phyloP scores from a whole-genome alignment of 108 stramenopile species.

The Craspedostauros australis region DNA sequence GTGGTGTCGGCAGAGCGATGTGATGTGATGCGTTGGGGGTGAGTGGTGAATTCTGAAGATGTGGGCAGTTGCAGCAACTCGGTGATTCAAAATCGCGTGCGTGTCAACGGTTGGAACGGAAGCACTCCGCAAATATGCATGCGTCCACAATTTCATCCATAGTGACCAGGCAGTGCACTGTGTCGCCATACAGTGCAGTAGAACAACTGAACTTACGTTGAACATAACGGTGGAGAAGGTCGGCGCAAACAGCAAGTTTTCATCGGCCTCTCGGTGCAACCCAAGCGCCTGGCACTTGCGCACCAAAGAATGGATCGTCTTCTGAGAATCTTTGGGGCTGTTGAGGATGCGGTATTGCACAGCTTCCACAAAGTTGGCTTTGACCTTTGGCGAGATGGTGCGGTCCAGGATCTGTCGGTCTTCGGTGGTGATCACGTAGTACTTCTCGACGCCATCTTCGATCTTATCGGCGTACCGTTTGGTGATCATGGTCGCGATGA shows the following conservation, averaged over 20 bases:
- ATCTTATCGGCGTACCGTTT: no score
- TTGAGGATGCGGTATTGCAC: slow-evolving; percentile 41
- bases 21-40: no score
- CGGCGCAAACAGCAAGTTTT: slow-evolving; percentile 52
- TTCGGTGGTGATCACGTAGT: slow-evolving; percentile 30
- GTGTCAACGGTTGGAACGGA: no score
- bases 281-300: slow-evolving; percentile 62
- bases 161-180: no score
- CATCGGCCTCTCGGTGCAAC: slow-evolving; percentile 37
- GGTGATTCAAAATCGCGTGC: no score
- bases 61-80: no score
- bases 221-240: slow-evolving; percentile 8
- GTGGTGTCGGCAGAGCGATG: no score
- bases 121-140: no score
- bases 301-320: slow-evolving; percentile 36
- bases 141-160: no score
- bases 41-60: no score
- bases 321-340: slow-evolving; percentile 15
- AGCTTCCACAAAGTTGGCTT: slow-evolving; percentile 59
- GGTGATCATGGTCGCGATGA: slow-evolving; percentile 58
- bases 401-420: slow-evolving; percentile 47
- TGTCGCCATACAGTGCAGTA: no score
- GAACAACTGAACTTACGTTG: slow-evolving; percentile 17
- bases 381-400: slow-evolving; percentile 40
- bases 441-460: slow-evolving; percentile 49